Evolutionary conservation across 192 early-diverging fungal species (phyloP).

Genomic region (Backusella macrospora): DNA sequence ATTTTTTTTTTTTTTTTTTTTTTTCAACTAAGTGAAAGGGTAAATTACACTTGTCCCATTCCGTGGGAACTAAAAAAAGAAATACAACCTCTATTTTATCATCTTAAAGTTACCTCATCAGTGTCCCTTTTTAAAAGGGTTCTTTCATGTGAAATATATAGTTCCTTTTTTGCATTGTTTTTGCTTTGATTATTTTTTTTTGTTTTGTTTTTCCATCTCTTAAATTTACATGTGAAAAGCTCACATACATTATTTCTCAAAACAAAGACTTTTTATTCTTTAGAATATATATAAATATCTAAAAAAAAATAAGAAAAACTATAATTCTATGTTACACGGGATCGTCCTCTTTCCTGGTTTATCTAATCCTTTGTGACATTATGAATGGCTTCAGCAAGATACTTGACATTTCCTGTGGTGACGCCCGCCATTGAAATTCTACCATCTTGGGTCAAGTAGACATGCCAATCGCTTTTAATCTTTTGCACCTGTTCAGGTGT

Average conservation of each 20-base stretch:
- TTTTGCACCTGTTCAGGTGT: slow-evolving; percentile 85
- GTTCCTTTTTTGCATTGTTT: no score
- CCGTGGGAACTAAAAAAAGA: neutral
- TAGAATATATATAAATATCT: no score
- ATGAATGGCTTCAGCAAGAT: slow-evolving; percentile 94
- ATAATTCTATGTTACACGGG: neutral
- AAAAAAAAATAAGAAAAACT: neutral
- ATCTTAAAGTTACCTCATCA: neutral
- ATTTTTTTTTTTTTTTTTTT: no score
- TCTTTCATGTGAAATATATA: neutral
- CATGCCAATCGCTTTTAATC: slow-evolving; percentile 79
- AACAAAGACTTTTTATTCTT: neutral
- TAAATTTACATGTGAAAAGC: slow-evolving; percentile 12
- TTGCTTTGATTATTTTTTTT: no score
- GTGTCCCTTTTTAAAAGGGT: neutral
- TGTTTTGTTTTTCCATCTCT: neutral
- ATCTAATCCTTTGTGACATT: slow-evolving; percentile 74
- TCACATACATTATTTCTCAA: neutral
- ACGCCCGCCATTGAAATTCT: slow-evolving; percentile 97
- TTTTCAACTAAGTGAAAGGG: neutral
- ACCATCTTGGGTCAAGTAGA: slow-evolving; percentile 95
- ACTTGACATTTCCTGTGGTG: slow-evolving; percentile 88
- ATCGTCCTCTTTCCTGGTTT: neutral
- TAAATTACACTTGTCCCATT: neutral
- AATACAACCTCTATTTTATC: neutral